A percentile compares a stretch with the other conserved stretches of the same genome.
Evolutionary conservation across 129 eudicot genomes (phyloP).

Genomic region (Silybum marianum): DNA sequence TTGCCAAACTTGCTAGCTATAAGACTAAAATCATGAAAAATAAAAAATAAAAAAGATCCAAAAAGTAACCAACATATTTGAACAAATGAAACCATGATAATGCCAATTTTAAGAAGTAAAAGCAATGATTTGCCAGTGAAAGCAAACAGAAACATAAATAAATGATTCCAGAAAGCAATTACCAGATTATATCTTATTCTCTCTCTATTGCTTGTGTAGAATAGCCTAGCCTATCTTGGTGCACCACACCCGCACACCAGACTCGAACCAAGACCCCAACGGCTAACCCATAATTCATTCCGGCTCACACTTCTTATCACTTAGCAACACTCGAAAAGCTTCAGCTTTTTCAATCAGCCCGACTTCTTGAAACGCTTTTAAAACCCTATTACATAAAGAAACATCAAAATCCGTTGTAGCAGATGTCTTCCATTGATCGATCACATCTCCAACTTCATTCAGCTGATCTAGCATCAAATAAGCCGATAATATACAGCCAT

Average conservation of each 20-base stretch:
- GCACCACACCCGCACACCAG: neutral
- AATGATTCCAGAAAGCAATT: constrained; percentile 6
- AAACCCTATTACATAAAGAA: constrained; percentile 51
- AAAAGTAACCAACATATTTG: neutral
- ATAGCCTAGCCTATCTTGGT: neutral
- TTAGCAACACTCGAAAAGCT: constrained; percentile 43
- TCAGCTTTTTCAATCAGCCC: constrained; percentile 60
- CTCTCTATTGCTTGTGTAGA: neutral
- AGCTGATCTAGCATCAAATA: constrained; percentile 73
- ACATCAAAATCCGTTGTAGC: constrained; percentile 55
- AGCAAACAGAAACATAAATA: constrained; percentile 1
- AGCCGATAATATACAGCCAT: constrained; percentile 64
- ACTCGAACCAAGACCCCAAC: neutral
- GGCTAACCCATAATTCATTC: constrained; percentile 6
- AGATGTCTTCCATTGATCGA: constrained; percentile 81
- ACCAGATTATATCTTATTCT: constrained; percentile 23
- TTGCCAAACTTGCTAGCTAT: neutral
- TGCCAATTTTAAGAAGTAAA: constrained; percentile 2
- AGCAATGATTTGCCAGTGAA: constrained; percentile 1
- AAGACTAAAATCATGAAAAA: neutral
- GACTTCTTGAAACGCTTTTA: constrained; percentile 58
- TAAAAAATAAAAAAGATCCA: neutral
- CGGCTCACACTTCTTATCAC: constrained; percentile 40
- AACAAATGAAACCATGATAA: constrained; percentile 13
- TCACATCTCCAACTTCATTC: constrained; percentile 66